Percentiles rank a stretch among this genome's conserved stretches.
Evolutionary conservation across 305 asterid genomes (phyloP).

Genomic region (Solanum hybrid): DNA sequence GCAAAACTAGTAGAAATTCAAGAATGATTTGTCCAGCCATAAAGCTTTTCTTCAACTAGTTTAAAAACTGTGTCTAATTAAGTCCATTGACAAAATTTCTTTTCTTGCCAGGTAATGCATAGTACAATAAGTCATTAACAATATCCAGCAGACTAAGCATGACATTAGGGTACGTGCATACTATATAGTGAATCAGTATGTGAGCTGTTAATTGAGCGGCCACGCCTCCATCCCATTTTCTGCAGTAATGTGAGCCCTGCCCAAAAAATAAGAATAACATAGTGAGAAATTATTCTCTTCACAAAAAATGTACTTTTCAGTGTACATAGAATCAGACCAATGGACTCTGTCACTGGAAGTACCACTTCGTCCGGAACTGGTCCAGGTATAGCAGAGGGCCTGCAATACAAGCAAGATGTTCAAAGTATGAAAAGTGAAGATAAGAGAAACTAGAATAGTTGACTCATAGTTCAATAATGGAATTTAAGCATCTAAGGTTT

Average conservation of each 20-base stretch:
- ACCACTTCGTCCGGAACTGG: conserved; percentile 87
- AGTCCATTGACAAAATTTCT: background rate
- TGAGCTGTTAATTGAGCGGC: conserved; percentile 70
- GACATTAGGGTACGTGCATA: conserved; percentile 14
- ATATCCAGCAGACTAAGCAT: background rate
- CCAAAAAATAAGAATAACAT: conserved; percentile 11
- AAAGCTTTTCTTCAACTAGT: background rate
- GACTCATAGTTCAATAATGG: background rate
- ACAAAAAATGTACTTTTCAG: background rate
- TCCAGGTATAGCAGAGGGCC: conserved; percentile 93
- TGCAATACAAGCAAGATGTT: conserved; percentile 12
- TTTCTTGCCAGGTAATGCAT: background rate
- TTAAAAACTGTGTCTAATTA: background rate
- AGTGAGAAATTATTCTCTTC: conserved; percentile 3
- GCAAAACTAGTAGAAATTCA: background rate
- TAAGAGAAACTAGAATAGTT: background rate
- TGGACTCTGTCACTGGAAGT: conserved; percentile 67
- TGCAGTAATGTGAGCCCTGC: conserved; percentile 72
- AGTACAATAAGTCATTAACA: background rate
- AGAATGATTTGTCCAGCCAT: background rate
- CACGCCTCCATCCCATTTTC: conserved; percentile 97
- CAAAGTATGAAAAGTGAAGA: conserved; percentile 1
- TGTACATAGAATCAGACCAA: conserved; percentile 42
- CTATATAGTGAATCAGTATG: conserved; percentile 49
- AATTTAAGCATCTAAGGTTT: background rate